Evolutionary conservation across 1,139 yeast species (phyloP).

Genomic region (Hemisphaericaspora xylanilytica): DNA sequence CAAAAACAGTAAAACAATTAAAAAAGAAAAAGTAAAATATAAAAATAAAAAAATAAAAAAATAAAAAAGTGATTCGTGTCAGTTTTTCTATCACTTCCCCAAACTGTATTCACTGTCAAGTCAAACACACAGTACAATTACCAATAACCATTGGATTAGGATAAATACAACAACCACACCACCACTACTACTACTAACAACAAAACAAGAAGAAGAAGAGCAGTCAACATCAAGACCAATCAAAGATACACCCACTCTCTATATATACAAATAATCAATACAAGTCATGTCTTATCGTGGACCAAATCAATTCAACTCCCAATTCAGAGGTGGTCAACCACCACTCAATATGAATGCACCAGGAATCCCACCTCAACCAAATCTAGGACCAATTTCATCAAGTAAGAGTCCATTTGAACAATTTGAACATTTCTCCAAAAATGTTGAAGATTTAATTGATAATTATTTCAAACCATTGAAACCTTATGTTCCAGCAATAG

Average conservation of each 20-base stretch:
- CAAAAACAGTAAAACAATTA: no score
- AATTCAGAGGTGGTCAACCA: constrained; percentile 19
- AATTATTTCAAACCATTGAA: constrained; percentile 49
- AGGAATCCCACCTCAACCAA: constrained; percentile 18
- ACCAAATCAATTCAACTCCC: constrained; percentile 33
- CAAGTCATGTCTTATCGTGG: constrained; percentile 35
- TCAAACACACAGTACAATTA: no score
- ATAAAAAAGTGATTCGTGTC: background rate
- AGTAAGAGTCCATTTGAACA: constrained; percentile 31
- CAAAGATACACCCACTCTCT: no score
- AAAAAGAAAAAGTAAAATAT: no score
- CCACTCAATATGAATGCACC: constrained; percentile 12
- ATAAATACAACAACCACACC: no score
- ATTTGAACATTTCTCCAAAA: constrained; percentile 47
- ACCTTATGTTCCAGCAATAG: constrained; percentile 82
- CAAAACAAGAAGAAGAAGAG: no score
- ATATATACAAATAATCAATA: background rate
- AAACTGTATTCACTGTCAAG: background rate
- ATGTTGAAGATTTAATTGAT: constrained; percentile 48
- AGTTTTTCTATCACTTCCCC: background rate
- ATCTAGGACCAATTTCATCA: constrained; percentile 27
- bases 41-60: no score
- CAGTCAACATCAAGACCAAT: no score
- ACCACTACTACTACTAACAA: no score
- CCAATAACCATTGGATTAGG: no score